Evolutionary conservation across 2,329 filamentous ascomycete species (phyloP).

Genomic region (Diaporthe sp.): DNA sequence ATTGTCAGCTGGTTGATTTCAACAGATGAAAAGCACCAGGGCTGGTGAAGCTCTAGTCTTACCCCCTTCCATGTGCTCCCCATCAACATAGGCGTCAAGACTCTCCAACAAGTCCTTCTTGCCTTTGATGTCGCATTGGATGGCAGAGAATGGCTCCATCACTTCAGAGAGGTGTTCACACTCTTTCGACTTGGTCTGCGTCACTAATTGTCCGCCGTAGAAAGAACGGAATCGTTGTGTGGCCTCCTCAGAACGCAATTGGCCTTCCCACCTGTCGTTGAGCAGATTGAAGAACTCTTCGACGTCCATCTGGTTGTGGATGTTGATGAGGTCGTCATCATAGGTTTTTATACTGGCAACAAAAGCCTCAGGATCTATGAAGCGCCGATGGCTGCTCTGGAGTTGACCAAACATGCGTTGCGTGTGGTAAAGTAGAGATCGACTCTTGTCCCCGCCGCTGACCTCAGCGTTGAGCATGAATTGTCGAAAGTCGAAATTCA

Average conservation of each 20-base stretch:
- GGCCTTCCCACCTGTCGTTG: slow-evolving; percentile 89
- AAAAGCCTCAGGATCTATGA: slow-evolving; percentile 77
- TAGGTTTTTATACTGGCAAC: slow-evolving; percentile 84
- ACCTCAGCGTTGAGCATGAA: slow-evolving; percentile 80
- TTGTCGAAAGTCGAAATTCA: slow-evolving; percentile 88
- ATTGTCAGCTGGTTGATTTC: not conserved
- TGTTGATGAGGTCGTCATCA: slow-evolving; percentile 84
- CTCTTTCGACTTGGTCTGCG: slow-evolving; percentile 95
- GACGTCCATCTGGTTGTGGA: slow-evolving; percentile 94
- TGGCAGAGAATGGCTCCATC: slow-evolving; percentile 90
- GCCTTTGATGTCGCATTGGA: slow-evolving; percentile 96
- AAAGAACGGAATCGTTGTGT: slow-evolving; percentile 83
- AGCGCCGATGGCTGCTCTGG: slow-evolving; percentile 83
- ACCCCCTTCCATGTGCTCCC: slow-evolving; percentile 94
- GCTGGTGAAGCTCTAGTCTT: slow-evolving; percentile 40
- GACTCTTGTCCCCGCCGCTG: slow-evolving; percentile 63
- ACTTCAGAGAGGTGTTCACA: slow-evolving; percentile 93
- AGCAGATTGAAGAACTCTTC: slow-evolving; percentile 97
- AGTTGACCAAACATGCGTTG: slow-evolving; percentile 86
- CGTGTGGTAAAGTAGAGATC: slow-evolving; percentile 79
- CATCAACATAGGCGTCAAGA: slow-evolving; percentile 93
- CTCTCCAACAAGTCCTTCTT: slow-evolving; percentile 87
- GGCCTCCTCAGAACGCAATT: slow-evolving; percentile 74
- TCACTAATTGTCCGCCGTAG: slow-evolving; percentile 90
- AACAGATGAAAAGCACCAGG: not conserved